Conservation (phyloP, 768 basidiomycete genomes). For the Leccinum arenicola region DNA sequence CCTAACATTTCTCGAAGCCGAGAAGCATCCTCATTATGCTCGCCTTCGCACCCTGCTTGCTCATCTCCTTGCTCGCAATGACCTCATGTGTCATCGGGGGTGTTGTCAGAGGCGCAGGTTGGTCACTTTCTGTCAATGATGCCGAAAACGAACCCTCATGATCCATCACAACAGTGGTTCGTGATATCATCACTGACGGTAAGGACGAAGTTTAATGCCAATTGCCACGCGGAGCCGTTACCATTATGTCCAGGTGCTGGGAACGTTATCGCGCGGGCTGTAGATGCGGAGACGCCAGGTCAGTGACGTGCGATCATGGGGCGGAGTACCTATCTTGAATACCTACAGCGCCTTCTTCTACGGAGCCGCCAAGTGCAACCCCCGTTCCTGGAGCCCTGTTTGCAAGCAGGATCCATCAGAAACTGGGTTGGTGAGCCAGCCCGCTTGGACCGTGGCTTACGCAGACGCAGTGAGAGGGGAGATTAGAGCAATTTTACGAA, state of each 20-base stretch:
- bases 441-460: not conserved
- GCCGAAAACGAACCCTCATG: not conserved
- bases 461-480: too few relatives aligned
- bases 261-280: not conserved
- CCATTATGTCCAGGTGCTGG: not conserved
- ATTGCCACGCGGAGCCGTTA: not conserved
- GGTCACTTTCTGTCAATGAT: not conserved
- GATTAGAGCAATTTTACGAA: not conserved
- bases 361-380: not conserved
- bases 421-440: conserved; percentile 1
- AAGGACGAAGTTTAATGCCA: not conserved
- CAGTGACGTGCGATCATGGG: conserved; percentile 1
- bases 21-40: conserved; percentile 8
- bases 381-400: conserved; percentile 11
- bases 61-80: conserved; percentile 14
- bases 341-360: not conserved
- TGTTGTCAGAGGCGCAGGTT: conserved; percentile 9
- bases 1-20: not conserved
- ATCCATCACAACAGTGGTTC: not conserved
- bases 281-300: conserved; percentile 1
- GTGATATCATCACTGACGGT: not conserved
- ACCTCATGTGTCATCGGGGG: conserved; percentile 7
- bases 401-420: conserved; percentile 7
- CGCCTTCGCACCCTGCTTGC: conserved; percentile 5
- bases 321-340: not conserved